Evolutionary conservation across 257 asterid species (phyloP).

Genomic region (Fraxinus pennsylvanica): DNA sequence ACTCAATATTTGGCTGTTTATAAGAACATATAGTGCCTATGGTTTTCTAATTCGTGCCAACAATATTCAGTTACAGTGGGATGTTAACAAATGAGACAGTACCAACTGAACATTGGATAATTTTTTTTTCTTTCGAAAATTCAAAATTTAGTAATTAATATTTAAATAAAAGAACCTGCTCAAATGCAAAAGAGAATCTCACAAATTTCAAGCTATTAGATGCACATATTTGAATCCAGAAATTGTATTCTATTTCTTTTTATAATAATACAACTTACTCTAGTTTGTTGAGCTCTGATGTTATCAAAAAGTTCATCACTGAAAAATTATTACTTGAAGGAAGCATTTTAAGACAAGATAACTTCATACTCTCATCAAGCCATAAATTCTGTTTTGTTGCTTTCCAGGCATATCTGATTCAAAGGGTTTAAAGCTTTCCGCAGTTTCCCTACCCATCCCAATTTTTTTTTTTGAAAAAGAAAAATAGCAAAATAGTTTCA

Average conservation of each 20-base stretch:
- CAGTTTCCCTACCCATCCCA: neutral
- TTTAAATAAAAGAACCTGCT: neutral
- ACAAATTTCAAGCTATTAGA: neutral
- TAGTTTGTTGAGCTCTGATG: neutral
- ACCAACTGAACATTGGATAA: neutral
- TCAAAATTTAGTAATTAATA: neutral
- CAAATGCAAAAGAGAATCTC: neutral
- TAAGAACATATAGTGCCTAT: neutral
- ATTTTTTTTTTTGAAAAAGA: too few species aligned
- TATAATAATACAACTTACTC: neutral
- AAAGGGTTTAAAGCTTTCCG: neutral
- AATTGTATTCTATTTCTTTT: neutral
- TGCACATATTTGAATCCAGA: neutral
- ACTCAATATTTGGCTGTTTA: neutral
- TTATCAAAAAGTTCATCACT: neutral
- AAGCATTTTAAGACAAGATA: neutral
- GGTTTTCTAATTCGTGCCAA: neutral
- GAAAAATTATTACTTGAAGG: neutral
- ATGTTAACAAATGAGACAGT: neutral
- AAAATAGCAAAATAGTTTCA: neutral
- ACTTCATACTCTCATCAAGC: neutral
- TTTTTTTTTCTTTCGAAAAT: neutral
- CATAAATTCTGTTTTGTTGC: neutral
- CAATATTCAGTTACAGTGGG: neutral
- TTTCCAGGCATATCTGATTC: neutral